These are phyloP conservation scores for Corchorus olitorius DNA, from an alignment of 345 rosid genomes.

Conservation along the genomic window DNA sequence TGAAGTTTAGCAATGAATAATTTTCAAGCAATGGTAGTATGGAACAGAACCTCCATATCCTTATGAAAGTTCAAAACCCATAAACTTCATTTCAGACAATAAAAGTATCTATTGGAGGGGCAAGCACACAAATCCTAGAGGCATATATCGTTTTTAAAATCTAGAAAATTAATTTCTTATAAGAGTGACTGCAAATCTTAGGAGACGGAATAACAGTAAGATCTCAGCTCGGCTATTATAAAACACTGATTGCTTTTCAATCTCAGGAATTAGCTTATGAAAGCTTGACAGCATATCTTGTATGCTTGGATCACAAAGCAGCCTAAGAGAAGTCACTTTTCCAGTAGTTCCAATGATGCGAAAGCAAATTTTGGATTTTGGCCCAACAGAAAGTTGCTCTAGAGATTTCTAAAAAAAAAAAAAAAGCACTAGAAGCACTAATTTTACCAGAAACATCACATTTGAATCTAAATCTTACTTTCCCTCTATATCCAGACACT, in stretches of 20 bases:
- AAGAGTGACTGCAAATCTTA: background rate
- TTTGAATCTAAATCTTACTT: background rate
- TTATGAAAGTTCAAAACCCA: background rate
- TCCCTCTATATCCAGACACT: background rate
- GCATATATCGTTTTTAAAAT: background rate
- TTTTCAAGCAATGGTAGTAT: background rate
- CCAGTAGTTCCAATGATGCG: background rate
- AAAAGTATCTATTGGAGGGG: background rate
- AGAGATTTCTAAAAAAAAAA: too few relatives aligned
- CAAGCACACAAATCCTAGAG: background rate
- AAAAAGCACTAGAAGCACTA: background rate
- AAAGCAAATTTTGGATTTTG: background rate
- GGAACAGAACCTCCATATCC: background rate
- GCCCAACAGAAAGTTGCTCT: background rate
- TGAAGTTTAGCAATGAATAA: constrained; percentile 3
- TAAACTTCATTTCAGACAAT: background rate
- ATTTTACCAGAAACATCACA: background rate
- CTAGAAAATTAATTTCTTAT: background rate
- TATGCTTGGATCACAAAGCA: background rate
- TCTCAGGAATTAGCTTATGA: background rate
- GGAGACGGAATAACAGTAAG: background rate
- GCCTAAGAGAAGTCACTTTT: background rate
- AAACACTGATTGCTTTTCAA: background rate
- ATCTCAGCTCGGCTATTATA: background rate
- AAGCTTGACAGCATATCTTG: background rate